Evolutionary conservation across 768 basidiomycete species (phyloP).

Genomic region (Podaxis mareebaensis): DNA sequence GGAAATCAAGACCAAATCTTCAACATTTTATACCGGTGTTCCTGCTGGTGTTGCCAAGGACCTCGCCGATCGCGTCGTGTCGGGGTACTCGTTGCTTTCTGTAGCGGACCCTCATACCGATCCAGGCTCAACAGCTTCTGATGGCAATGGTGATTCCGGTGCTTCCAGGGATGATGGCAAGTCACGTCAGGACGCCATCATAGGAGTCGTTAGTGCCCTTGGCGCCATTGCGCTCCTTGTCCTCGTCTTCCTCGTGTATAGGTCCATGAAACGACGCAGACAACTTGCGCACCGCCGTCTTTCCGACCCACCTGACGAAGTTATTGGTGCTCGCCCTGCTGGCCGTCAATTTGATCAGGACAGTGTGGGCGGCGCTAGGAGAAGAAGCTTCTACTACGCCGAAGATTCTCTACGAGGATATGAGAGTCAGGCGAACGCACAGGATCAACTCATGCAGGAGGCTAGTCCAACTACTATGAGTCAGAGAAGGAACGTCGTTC

Average conservation of each 20-base stretch:
- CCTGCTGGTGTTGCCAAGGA: slow-evolving; percentile 42
- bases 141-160: slow-evolving; percentile 24
- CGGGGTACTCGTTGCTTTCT: slow-evolving; percentile 60
- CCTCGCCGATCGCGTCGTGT: slow-evolving; percentile 70
- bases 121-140: slow-evolving; percentile 21
- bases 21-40: slow-evolving; percentile 63
- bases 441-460: slow-evolving; percentile 1
- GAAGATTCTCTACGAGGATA: slow-evolving; percentile 77
- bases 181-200: slow-evolving; percentile 80
- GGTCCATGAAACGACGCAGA: slow-evolving; percentile 64
- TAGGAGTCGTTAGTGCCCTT: slow-evolving; percentile 84
- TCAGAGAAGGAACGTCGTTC: slow-evolving; percentile 58
- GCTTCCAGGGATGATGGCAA: slow-evolving; percentile 38
- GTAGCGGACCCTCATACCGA: slow-evolving; percentile 38
- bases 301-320: slow-evolving; percentile 50
- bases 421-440: slow-evolving; percentile 32
- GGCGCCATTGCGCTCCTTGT: slow-evolving; percentile 77
- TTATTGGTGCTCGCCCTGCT: slow-evolving; percentile 50
- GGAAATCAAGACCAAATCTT: slow-evolving; percentile 61
- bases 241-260: slow-evolving; percentile 69
- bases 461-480: slow-evolving; percentile 28
- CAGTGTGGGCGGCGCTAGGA: slow-evolving; percentile 67
- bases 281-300: slow-evolving; percentile 74
- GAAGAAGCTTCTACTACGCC: slow-evolving; percentile 84
- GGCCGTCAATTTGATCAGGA: slow-evolving; percentile 81